Evolutionary conservation across 257 asterid genomes (phyloP), one percentile per base, ranked within the genome.

Genomic region (Solanum dulcamara): DNA sequence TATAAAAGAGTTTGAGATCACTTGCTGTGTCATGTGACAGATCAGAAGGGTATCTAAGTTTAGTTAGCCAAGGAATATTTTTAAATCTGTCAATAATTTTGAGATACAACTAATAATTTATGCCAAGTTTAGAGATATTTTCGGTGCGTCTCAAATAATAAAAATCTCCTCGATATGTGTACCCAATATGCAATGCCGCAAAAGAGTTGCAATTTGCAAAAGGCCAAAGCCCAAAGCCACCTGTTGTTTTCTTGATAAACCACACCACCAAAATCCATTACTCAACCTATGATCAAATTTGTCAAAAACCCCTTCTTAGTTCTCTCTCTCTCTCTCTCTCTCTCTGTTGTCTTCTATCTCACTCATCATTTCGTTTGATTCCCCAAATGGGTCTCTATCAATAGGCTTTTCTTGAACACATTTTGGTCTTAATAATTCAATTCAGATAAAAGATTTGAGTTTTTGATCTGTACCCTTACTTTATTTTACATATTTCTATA

Each of bases 221-320:
- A 44, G 60, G 82, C 82, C 82, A 75, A 75, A 75, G 82, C 40
- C 82, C 60, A 44, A 24, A 44, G 82, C 82, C 82, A 75, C 82
- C 2, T 75, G 82, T 75, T 75, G 60, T 44, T 75, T 44, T 44
- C 59, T 48, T 75, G 59, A 75, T 75, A 75, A 75, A 75, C 82
- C 82, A 75, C 82, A 28, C 60, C 38, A 75, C 38, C 90, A 89
- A 86, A 89, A 89, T 88, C 91, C 91, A 86, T 88, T 88, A 88
- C 86, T 84, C 82, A 20, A 70, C 86, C 86, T 85, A 50, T 62
- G 79, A 82, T 82, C 77, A 85, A 89, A 84, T 81, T 87, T 87
- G 85, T 84, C 87, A 62, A 70, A 90, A 86, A 32, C 22, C 88
- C 89, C 85, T 84, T 33, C 72, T 28, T 64, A 64, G 22, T 46